Conservation (phyloP, 2,329 filamentous ascomycete species). For the Penicillium vulpinum region DNA sequence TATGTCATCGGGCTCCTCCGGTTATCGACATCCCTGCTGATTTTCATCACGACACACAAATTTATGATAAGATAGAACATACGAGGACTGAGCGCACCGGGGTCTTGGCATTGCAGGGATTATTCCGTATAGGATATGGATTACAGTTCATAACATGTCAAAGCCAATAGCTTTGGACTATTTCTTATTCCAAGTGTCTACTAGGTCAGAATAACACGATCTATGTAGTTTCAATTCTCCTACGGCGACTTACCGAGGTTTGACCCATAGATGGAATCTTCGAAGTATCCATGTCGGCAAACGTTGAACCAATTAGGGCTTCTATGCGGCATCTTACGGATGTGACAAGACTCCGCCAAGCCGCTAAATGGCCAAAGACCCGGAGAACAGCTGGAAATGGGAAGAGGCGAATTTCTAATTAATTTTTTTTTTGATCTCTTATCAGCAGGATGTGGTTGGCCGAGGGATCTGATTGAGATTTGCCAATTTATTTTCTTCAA, state of each 20-base stretch:
- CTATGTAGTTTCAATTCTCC: neutral
- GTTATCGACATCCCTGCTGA: constrained; percentile 10
- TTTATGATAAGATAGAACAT: constrained; percentile 14
- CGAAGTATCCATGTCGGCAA: constrained; percentile 13
- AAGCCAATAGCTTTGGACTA: too few species aligned
- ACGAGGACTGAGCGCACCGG: constrained; percentile 6
- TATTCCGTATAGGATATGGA: too few species aligned
- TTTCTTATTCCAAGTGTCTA: neutral
- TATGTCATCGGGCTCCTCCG: constrained; percentile 9
- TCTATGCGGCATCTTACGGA: neutral
- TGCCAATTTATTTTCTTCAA: constrained; percentile 11
- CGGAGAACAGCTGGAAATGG: constrained; percentile 8
- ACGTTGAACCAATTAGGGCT: constrained; percentile 10
- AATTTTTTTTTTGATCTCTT: constrained; percentile 19
- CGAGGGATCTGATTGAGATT: neutral
- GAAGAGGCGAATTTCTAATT: constrained; percentile 5
- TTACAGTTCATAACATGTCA: too few species aligned
- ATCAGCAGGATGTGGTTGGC: constrained; percentile 20
- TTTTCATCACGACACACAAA: neutral
- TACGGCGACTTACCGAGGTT: constrained; percentile 10
- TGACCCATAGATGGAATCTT: constrained; percentile 12
- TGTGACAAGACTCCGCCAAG: neutral
- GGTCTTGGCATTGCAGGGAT: constrained; percentile 13
- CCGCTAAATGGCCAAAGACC: constrained; percentile 16
- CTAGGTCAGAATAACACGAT: neutral